These are phyloP conservation scores for Boletus speciosus DNA, from an alignment of 768 basidiomycete genomes.

Conservation along the genomic window DNA sequence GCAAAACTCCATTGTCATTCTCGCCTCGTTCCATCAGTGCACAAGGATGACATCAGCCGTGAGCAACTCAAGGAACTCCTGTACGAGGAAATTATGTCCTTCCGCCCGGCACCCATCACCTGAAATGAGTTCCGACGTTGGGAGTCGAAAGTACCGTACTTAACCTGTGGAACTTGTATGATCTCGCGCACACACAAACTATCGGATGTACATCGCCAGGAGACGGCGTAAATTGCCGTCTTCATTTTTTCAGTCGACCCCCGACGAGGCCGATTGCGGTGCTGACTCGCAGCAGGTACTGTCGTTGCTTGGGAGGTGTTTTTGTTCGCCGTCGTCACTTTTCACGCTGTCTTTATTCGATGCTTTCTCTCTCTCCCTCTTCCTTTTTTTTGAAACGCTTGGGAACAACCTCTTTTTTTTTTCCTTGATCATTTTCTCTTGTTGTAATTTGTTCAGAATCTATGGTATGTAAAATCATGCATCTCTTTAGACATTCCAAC, in stretches of 20 bases:
- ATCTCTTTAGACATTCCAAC: background rate
- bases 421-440: background rate
- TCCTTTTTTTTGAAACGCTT: background rate
- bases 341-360: background rate
- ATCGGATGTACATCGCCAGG: slow-evolving; percentile 4
- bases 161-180: background rate
- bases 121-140: slow-evolving; percentile 11
- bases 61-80: slow-evolving; percentile 94
- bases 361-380: background rate
- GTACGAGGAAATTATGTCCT: slow-evolving; percentile 93
- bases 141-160: no score
- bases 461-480: slow-evolving; percentile 7
- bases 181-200: background rate
- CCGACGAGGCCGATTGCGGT: background rate
- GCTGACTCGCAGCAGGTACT: background rate
- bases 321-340: background rate
- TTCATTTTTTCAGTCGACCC: background rate
- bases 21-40: slow-evolving; percentile 44
- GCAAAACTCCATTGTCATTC: background rate
- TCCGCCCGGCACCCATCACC: slow-evolving; percentile 62
- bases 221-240: background rate
- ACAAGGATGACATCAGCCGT: slow-evolving; percentile 93
- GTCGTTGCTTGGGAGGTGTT: background rate
- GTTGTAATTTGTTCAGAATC: slow-evolving; percentile 12
- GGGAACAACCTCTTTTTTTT: background rate